These are phyloP conservation scores for Pouteria glomerata DNA, from an alignment of 148 eudicot species.

Conservation along the genomic window DNA sequence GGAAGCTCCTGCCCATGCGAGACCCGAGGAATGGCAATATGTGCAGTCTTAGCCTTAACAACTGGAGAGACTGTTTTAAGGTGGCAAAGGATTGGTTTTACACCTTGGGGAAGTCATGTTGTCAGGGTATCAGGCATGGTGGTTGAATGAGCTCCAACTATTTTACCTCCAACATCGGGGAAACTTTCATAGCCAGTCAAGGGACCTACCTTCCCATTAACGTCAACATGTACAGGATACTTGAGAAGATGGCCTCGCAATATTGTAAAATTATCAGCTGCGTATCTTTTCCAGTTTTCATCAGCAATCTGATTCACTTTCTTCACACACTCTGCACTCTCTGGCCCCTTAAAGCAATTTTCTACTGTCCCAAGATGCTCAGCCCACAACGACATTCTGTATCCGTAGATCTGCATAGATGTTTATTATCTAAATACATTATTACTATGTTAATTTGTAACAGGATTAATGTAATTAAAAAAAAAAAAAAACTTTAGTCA, in stretches of 20 bases:
- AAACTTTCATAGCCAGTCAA: constrained; percentile 48
- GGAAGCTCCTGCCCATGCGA: too few relatives aligned
- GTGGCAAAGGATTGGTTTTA: too few relatives aligned
- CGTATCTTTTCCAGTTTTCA: constrained; percentile 56
- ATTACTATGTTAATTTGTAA: not conserved
- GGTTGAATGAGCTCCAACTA: constrained; percentile 45
- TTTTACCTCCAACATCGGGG: constrained; percentile 64
- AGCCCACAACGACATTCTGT: too few relatives aligned
- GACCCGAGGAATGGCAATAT: too few relatives aligned
- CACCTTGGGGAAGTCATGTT: constrained; percentile 23
- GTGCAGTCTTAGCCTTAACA: too few relatives aligned
- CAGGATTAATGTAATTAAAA: not conserved
- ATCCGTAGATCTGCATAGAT: constrained; percentile 41
- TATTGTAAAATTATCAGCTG: constrained; percentile 23
- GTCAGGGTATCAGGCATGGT: constrained; percentile 52
- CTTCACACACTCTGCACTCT: constrained; percentile 53
- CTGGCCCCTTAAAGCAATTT: constrained; percentile 34
- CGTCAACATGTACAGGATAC: constrained; percentile 53
- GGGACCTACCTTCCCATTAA: constrained; percentile 47
- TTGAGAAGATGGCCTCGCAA: constrained; percentile 62
- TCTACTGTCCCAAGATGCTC: constrained; percentile 56
- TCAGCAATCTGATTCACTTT: constrained; percentile 52
- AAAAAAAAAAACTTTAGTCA: too few relatives aligned
- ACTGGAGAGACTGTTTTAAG: too few relatives aligned
- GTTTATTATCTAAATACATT: not conserved